Percentiles rank a stretch among this genome's conserved stretches.
Evolutionary conservation across 768 basidiomycete species (phyloP).

Genomic region (Lactarius tabidus): DNA sequence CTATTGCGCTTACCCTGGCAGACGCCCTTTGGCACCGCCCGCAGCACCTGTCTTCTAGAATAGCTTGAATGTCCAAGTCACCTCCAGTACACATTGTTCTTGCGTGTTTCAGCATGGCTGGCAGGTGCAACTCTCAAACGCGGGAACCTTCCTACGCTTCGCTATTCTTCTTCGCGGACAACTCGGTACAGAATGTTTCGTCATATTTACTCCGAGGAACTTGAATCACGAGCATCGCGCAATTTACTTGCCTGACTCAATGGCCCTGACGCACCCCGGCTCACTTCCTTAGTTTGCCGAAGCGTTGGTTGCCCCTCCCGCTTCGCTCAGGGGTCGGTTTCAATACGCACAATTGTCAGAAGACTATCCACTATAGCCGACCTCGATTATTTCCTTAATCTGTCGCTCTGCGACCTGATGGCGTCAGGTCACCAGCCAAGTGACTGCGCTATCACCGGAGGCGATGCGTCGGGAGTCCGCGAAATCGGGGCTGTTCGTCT

Average conservation of each 20-base stretch:
- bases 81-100: background rate
- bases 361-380: background rate
- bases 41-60: background rate
- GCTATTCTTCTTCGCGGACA: background rate
- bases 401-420: slow-evolving; percentile 1
- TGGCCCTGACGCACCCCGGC: background rate
- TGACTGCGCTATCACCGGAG: slow-evolving; percentile 5
- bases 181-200: background rate
- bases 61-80: background rate
- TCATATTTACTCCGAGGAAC: background rate
- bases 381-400: background rate
- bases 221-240: background rate
- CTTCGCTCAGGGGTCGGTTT: background rate
- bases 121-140: background rate
- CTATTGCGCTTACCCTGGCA: background rate
- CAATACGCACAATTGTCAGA: background rate
- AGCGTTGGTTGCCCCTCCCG: background rate
- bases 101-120: background rate
- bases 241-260: background rate
- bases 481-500: background rate
- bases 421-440: background rate
- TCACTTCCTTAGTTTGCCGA: background rate
- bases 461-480: background rate
- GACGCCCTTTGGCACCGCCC: too few relatives aligned
- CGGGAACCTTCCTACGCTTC: background rate